phyloP scores from a whole-genome alignment of 192 early-diverging fungal genomes.

The Coemansia aciculifera region DNA sequence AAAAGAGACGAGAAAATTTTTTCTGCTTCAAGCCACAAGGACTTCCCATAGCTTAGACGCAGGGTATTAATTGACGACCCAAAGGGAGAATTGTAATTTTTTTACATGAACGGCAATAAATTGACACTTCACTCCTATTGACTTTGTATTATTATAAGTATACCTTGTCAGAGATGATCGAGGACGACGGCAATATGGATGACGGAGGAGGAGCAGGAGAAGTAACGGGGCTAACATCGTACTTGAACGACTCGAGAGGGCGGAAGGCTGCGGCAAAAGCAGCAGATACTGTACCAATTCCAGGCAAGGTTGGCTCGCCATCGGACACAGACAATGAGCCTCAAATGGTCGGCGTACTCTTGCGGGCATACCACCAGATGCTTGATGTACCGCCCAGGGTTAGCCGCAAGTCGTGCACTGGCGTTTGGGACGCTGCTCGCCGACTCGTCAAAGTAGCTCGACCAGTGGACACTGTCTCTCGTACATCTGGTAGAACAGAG shows the following conservation, averaged over 20 bases:
- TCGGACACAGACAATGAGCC: conserved; percentile 16
- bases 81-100: neutral
- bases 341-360: conserved; percentile 7
- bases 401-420: conserved; percentile 26
- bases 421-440: conserved; percentile 1
- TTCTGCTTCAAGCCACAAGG: neutral
- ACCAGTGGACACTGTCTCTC: conserved; percentile 26
- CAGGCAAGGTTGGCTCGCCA: conserved; percentile 25
- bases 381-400: conserved; percentile 25
- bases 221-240: conserved; percentile 14
- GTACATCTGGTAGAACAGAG: conserved; percentile 21
- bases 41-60: neutral
- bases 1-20: no score
- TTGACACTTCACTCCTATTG: neutral
- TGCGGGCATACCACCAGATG: conserved; percentile 27
- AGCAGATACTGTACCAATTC: conserved; percentile 1
- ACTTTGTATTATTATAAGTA: neutral
- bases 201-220: neutral
- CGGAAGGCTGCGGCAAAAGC: neutral
- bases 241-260: conserved; percentile 9
- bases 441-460: conserved; percentile 16
- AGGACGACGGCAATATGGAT: neutral
- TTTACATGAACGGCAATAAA: neutral
- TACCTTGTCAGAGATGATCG: neutral
- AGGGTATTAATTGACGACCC: neutral